Evolutionary conservation across 495 filamentous ascomycete species (phyloP).

Genomic region (Paragyromitra xinjiangensis): DNA sequence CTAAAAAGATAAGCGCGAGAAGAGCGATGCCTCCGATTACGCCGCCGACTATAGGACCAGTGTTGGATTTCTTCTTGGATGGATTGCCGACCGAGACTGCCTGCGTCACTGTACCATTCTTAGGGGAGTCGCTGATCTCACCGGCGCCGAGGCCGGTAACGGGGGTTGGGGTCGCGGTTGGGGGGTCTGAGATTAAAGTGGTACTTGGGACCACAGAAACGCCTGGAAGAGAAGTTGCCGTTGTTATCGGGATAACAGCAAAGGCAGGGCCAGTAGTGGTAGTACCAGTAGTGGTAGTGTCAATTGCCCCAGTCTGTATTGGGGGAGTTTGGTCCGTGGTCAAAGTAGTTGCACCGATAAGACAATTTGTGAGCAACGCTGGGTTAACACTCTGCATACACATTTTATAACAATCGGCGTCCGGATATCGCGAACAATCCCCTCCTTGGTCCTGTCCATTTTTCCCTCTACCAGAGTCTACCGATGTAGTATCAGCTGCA

Average conservation of each 20-base stretch:
- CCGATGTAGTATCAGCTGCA: not conserved
- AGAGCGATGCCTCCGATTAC: conserved; percentile 52
- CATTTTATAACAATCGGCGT: no score
- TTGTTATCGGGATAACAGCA: no score
- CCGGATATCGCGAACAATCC: no score
- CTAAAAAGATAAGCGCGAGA: conserved; percentile 41
- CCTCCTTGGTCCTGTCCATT: no score
- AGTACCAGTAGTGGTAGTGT: no score
- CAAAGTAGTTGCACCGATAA: no score
- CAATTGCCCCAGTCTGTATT: no score
- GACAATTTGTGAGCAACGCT: no score
- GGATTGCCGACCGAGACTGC: not conserved
- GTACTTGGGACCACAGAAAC: not conserved
- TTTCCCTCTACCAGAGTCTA: no score
- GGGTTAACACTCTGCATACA: no score
- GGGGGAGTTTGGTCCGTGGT: no score
- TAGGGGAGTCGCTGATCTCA: not conserved
- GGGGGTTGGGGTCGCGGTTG: not conserved
- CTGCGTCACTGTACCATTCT: not conserved
- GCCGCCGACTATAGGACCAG: conserved; percentile 48
- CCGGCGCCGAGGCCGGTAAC: not conserved
- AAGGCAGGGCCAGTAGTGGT: no score
- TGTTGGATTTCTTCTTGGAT: conserved; percentile 6
- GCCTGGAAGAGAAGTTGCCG: not conserved
- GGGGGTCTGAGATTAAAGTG: not conserved